A percentile compares a stretch with the other conserved stretches of the same genome.
These are phyloP conservation scores for Solanum arcanum DNA, from an alignment of 257 asterid species.

Conservation along the genomic window DNA sequence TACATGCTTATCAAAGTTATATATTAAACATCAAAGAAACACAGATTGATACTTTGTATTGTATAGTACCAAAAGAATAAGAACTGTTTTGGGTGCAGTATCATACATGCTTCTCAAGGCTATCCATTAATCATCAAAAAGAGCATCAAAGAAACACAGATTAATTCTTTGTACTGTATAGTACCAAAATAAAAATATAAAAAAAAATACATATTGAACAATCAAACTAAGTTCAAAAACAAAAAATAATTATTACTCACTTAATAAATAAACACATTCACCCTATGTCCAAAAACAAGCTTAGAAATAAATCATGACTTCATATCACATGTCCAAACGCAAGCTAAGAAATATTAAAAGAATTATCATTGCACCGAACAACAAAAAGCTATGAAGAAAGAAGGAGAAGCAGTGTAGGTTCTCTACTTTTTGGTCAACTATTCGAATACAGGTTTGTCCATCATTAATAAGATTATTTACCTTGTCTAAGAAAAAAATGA, in stretches of 20 bases:
- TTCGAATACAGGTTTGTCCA: not conserved
- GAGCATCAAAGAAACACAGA: not conserved
- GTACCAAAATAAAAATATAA: not conserved
- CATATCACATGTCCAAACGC: not conserved
- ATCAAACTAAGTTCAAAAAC: not conserved
- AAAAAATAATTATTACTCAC: not conserved
- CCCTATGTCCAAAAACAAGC: not conserved
- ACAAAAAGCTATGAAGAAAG: not conserved
- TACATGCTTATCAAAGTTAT: not conserved
- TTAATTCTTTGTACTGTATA: not conserved
- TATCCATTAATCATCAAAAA: not conserved
- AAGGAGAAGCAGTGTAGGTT: not conserved
- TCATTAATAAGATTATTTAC: not conserved
- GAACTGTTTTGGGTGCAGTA: not conserved
- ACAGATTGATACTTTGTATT: not conserved
- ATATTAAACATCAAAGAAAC: not conserved
- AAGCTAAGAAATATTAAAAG: not conserved
- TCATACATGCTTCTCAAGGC: not conserved
- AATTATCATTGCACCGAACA: not conserved
- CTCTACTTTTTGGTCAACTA: not conserved
- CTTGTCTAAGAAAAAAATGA: not conserved
- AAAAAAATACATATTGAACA: not conserved
- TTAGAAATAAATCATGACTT: not conserved
- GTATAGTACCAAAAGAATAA: not conserved
- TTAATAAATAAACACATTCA: not conserved